A percentile compares a stretch with the other conserved stretches of the same genome.
Evolutionary conservation across 495 filamentous ascomycete genomes (phyloP).

Genomic region (Pyrenula massariospora): DNA sequence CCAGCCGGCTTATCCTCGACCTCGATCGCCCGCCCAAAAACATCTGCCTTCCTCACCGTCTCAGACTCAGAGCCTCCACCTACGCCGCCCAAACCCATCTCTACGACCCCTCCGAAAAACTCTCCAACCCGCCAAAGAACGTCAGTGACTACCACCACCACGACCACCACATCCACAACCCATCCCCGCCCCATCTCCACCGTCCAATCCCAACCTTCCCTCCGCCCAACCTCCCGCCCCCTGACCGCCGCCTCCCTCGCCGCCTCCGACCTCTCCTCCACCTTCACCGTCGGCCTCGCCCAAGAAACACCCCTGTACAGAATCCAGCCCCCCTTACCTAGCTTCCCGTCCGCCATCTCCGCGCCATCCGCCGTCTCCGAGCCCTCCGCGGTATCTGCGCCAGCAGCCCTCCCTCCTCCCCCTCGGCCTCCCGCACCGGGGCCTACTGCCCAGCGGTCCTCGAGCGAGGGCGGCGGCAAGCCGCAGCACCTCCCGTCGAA

Average conservation of each 20-base stretch:
- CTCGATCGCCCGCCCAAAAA: not conserved
- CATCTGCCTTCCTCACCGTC: not conserved
- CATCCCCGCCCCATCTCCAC: not conserved
- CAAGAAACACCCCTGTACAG: not conserved
- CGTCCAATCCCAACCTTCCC: not conserved
- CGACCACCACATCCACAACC: not conserved
- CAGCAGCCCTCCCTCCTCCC: not conserved
- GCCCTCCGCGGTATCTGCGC: not conserved
- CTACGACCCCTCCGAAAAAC: not conserved
- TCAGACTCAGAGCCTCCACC: not conserved
- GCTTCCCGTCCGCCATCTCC: no score
- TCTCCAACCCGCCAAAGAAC: not conserved
- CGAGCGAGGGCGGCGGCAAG: not conserved
- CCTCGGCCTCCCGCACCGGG: no score
- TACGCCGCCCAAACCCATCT: not conserved
- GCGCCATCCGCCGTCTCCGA: not conserved
- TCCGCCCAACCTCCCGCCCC: not conserved
- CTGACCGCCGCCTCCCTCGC: constrained; percentile 1
- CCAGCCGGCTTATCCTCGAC: not conserved
- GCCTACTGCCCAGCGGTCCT: not conserved
- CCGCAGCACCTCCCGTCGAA: not conserved
- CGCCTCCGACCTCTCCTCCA: not conserved
- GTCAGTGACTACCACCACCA: not conserved
- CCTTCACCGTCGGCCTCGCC: not conserved
- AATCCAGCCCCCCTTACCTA: not conserved